Evolutionary conservation across 2,329 filamentous ascomycete species (phyloP).

Genomic region (Fusarium chlamydosporum): DNA sequence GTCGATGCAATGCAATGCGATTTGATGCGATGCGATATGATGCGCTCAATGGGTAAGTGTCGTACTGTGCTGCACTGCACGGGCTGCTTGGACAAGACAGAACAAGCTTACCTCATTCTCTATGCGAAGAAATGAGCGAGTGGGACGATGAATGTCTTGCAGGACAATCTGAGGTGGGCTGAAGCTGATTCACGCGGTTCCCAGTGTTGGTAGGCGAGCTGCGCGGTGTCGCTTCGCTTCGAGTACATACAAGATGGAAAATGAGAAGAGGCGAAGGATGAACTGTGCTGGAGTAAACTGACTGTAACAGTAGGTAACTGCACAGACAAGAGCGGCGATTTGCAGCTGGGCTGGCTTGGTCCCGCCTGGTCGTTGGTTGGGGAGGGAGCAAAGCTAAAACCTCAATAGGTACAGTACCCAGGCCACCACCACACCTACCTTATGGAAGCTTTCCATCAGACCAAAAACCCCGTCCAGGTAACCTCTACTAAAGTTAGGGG

Average conservation of each 20-base stretch:
- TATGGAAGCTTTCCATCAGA: conserved; percentile 23
- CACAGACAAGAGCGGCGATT: conserved; percentile 37
- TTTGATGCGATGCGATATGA: conserved; percentile 12
- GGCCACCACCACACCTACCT: conserved; percentile 6
- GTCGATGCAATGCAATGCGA: conserved; percentile 14
- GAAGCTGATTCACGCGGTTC: conserved; percentile 31
- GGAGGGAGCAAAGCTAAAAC: conserved; percentile 2
- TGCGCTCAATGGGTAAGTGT: conserved; percentile 18
- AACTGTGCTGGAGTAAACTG: conserved; percentile 10
- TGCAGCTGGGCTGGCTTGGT: conserved; percentile 25
- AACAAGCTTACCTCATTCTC: conserved; percentile 40
- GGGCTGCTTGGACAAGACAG: conserved; percentile 3
- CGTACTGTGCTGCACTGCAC: conserved; percentile 18
- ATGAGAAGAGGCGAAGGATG: conserved; percentile 21
- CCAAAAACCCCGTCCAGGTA: conserved; percentile 17
- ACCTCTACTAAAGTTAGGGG: not conserved
- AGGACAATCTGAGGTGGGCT: conserved; percentile 7
- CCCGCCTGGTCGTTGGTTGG: conserved; percentile 20
- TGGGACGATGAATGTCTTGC: conserved; percentile 31
- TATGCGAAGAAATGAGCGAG: conserved; percentile 26
- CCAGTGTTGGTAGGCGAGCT: conserved; percentile 25
- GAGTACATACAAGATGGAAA: not conserved
- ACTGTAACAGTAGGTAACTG: conserved; percentile 26
- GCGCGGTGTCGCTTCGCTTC: conserved; percentile 34
- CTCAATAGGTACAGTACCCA: no score